Percentiles rank a stretch among this genome's conserved stretches.
Evolutionary conservation across 768 basidiomycete genomes (phyloP).

Genomic region (Melanogaster broomeanus): DNA sequence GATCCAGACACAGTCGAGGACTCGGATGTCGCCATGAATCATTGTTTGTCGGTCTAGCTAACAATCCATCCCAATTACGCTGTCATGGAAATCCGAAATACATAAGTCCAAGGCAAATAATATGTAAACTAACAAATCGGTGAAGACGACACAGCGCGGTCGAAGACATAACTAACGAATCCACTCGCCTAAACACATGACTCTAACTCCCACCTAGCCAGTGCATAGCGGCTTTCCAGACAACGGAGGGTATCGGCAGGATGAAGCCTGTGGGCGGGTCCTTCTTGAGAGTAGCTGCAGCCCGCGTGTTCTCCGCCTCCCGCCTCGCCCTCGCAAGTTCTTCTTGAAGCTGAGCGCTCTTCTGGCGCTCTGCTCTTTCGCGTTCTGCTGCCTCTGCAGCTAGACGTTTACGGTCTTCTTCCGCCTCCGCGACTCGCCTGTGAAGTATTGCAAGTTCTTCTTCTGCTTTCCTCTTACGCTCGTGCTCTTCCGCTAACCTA

Average conservation of each 20-base stretch:
- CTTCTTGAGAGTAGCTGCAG: constrained; percentile 21
- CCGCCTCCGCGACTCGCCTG: constrained; percentile 27
- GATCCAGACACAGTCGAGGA: too few species aligned
- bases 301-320: constrained; percentile 24
- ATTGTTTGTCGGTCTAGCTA: too few species aligned
- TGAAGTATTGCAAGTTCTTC: constrained; percentile 27
- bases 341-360: constrained; percentile 28
- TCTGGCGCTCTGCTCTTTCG: constrained; percentile 28
- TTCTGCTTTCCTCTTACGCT: constrained; percentile 29
- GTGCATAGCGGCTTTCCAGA: constrained; percentile 35
- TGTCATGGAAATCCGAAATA: too few species aligned
- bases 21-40: too few species aligned
- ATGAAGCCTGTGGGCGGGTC: constrained; percentile 31
- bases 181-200: background rate
- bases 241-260: constrained; percentile 35
- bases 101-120: too few species aligned
- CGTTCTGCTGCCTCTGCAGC: constrained; percentile 30
- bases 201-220: constrained; percentile 31
- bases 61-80: too few species aligned
- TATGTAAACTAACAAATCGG: background rate
- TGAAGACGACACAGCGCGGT: background rate
- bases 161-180: background rate
- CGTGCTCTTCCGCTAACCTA: constrained; percentile 30
- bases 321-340: constrained; percentile 31
- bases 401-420: constrained; percentile 26